Conservation (phyloP, 257 asterid genomes). For the Orobanche coerulescens region DNA sequence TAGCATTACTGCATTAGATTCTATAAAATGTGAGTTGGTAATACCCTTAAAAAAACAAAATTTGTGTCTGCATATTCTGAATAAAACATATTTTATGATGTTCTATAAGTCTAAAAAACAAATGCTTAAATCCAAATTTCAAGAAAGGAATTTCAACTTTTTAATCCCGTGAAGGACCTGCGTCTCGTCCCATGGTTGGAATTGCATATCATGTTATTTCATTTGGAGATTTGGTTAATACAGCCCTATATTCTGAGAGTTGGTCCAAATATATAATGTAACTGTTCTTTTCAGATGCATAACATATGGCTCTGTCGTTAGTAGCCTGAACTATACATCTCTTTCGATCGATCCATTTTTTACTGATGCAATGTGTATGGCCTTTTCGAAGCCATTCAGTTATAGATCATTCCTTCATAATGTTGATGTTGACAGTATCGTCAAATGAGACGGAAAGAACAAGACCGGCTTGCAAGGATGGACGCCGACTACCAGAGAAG, state of each 20-base stretch:
- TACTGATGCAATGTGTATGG: neutral
- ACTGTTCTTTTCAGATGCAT: too few species aligned
- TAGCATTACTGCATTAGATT: too few species aligned
- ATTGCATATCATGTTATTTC: neutral
- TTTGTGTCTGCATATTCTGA: neutral
- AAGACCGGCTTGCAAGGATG: constrained; percentile 94
- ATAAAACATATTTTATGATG: neutral
- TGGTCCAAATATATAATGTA: too few species aligned
- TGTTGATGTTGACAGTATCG: constrained; percentile 56
- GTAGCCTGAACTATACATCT: too few species aligned
- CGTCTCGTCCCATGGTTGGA: neutral
- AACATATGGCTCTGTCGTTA: too few species aligned
- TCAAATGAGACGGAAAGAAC: constrained; percentile 97
- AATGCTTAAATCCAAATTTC: neutral
- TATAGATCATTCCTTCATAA: neutral
- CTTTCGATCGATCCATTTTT: too few species aligned
- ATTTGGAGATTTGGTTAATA: neutral
- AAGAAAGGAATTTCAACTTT: neutral
- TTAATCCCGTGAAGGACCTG: neutral
- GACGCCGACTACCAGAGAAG: constrained; percentile 69
- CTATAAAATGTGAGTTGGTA: too few species aligned
- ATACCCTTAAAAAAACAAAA: neutral
- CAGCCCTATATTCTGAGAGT: too few species aligned
- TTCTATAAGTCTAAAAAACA: neutral
- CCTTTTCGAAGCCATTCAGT: neutral